These are phyloP conservation scores for Suhomyces tanzawaensis DNA, from an alignment of 805 yeast genomes.

Conservation along the genomic window DNA sequence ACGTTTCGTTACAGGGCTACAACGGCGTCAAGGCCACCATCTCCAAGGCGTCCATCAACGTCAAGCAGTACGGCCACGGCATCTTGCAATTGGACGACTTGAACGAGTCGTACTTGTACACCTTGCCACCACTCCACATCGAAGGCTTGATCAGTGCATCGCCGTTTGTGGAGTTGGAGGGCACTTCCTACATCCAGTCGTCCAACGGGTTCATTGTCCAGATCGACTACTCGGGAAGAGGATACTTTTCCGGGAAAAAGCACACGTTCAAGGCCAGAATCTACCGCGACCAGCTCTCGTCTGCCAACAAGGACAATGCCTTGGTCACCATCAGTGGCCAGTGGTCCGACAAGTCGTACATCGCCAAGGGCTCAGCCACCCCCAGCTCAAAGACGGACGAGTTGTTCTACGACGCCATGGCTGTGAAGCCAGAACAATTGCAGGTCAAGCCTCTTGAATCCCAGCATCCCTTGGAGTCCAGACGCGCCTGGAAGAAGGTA, in stretches of 20 bases:
- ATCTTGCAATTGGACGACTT: conserved; percentile 60
- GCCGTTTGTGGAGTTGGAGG: conserved; percentile 94
- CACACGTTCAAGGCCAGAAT: conserved; percentile 87
- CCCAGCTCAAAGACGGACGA: conserved; percentile 44
- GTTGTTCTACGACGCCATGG: conserved; percentile 62
- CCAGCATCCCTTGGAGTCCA: conserved; percentile 78
- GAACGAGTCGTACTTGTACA: conserved; percentile 68
- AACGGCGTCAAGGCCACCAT: conserved; percentile 85
- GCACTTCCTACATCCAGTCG: conserved; percentile 78
- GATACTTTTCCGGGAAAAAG: conserved; percentile 93
- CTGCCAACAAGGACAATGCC: conserved; percentile 56
- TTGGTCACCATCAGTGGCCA: conserved; percentile 83
- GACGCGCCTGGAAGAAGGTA: conserved; percentile 87
- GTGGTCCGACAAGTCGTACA: conserved; percentile 80
- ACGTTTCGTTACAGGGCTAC: conserved; percentile 78
- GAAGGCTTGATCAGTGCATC: conserved; percentile 90
- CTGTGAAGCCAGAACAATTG: conserved; percentile 51
- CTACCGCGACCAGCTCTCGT: conserved; percentile 50
- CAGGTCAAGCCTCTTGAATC: conserved; percentile 76
- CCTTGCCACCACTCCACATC: conserved; percentile 93
- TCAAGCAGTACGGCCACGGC: conserved; percentile 93
- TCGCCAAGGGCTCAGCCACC: conserved; percentile 54
- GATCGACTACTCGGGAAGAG: conserved; percentile 86
- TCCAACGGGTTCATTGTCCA: conserved; percentile 72
- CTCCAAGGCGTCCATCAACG: conserved; percentile 71